phyloP scores from a whole-genome alignment of 768 basidiomycete species.

The Calocera cornea region DNA sequence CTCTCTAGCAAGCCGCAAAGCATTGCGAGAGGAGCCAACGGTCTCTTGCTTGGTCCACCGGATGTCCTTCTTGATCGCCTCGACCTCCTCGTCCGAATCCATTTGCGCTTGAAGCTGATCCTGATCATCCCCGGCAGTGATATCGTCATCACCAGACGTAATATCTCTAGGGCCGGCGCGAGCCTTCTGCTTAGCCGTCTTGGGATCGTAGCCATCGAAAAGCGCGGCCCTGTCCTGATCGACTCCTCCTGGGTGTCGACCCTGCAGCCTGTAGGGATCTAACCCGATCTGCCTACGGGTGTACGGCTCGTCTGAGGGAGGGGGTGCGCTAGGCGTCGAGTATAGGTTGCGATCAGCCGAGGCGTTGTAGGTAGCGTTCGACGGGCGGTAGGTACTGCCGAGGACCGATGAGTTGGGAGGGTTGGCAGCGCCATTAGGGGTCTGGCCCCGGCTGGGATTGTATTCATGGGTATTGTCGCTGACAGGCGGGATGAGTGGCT shows the following conservation, averaged over 20 bases:
- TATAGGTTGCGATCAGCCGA: conserved; percentile 55
- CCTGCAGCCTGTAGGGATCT: conserved; percentile 19
- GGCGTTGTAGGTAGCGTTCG: conserved; percentile 45
- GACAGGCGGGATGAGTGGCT: conserved; percentile 56
- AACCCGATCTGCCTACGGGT: background rate
- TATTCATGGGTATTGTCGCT: conserved; percentile 18
- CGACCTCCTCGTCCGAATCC: conserved; percentile 77
- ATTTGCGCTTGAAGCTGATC: conserved; percentile 10
- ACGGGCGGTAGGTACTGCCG: conserved; percentile 29
- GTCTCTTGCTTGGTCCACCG: conserved; percentile 83
- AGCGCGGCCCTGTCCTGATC: conserved; percentile 59
- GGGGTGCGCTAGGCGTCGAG: conserved; percentile 20
- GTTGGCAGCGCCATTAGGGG: conserved; percentile 23
- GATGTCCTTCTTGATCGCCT: conserved; percentile 90
- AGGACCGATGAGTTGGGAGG: conserved; percentile 27
- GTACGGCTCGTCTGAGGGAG: background rate
- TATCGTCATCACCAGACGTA: conserved; percentile 30
- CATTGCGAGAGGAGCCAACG: conserved; percentile 79
- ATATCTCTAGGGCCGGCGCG: conserved; percentile 42
- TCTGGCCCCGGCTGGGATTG: conserved; percentile 17
- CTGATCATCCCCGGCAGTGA: conserved; percentile 21
- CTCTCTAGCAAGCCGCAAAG: conserved; percentile 82
- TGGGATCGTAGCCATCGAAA: conserved; percentile 58
- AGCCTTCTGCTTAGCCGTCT: conserved; percentile 40
- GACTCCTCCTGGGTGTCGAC: conserved; percentile 30